A percentile compares a stretch with the other conserved stretches of the same genome.
These are phyloP conservation scores for Lachnellula occidentalis DNA, from an alignment of 2,329 filamentous ascomycete genomes.

Conservation along the genomic window DNA sequence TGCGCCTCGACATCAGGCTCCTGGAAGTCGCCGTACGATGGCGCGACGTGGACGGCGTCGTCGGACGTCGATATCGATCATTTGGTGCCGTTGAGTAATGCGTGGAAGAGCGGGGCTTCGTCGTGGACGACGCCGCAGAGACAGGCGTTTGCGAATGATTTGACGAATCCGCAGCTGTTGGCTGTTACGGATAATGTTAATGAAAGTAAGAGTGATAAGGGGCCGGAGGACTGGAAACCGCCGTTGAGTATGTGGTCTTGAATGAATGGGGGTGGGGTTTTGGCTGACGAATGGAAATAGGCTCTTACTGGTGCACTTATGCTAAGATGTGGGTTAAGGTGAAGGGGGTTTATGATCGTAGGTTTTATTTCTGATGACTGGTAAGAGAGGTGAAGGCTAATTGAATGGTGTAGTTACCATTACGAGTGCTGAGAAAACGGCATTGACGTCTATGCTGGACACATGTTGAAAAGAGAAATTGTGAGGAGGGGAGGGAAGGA, in stretches of 20 bases:
- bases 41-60: conserved; percentile 61
- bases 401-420: conserved; percentile 46
- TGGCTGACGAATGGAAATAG: conserved; percentile 26
- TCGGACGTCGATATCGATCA: conserved; percentile 78
- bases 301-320: conserved; percentile 71
- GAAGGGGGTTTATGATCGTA: conserved; percentile 59
- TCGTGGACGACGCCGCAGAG: conserved; percentile 65
- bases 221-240: conserved; percentile 74
- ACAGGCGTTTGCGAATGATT: conserved; percentile 69
- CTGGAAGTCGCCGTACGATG: conserved; percentile 72
- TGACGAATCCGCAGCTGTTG: conserved; percentile 69
- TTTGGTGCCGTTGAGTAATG: conserved; percentile 74
- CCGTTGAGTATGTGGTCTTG: conserved; percentile 43
- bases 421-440: conserved; percentile 66
- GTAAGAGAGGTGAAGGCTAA: neutral
- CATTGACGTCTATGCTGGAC: conserved; percentile 58
- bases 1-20: conserved; percentile 61
- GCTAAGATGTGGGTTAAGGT: conserved; percentile 70
- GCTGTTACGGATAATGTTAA: conserved; percentile 77
- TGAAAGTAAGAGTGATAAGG: conserved; percentile 64
- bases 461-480: conserved; percentile 45
- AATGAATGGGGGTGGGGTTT: neutral
- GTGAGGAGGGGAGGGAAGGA: neutral
- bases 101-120: conserved; percentile 73
- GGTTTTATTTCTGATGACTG: neutral